Evolutionary conservation across 352 stramenopile genomes (phyloP), one percentile per base, ranked within the genome.

Genomic region (Thraustochytrium sp.): DNA sequence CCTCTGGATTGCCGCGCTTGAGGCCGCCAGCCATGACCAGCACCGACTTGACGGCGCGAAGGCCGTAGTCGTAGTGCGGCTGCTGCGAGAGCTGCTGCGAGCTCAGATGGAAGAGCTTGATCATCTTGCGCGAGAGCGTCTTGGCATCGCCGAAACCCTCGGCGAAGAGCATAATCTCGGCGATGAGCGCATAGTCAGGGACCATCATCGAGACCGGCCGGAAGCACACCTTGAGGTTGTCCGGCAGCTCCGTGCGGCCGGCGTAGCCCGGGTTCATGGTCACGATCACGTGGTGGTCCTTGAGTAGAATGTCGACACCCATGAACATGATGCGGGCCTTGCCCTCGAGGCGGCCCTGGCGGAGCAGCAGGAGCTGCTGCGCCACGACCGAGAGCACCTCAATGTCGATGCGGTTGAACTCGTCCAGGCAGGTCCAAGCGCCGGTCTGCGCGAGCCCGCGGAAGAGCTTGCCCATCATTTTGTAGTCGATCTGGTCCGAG

Each of bases 221-320:
- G 68, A 91, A 91, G n/a, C 96, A 89, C 8, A 92, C 91, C 53
- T 94, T 94, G 34, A 97, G 89, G 77, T 97, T 97, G 68, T 97
- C 93, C 0, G 93, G 93, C 1, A 97, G 87, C 74, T 97, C 92
- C 51, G 94, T 93, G 0, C 93, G 91, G 9, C 93, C 93, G 78
- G 94, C 92, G 86, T 97, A 97, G 21, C 92, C 93, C 23, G 94
- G 94, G 88, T 97, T 97, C 94, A 97, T 97, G 37, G 94, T 97
- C 83, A 97, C 95, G 75, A 97, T 90, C 2, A 90, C 87, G 59
- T 89, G 87, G 64, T 90, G 86, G 56, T 91, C 89, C 40, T 90
- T 87, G 18, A 92, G 76, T 21, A 51, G 49, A 46, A 92, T 92
- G 56, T 89, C 75, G 9, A 91, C 86, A 34, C 89, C 89, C 87